Evolutionary conservation across 2,329 filamentous ascomycete genomes (phyloP), one percentile per base, ranked within the genome.

Genomic region (Kalmusia sp.): DNA sequence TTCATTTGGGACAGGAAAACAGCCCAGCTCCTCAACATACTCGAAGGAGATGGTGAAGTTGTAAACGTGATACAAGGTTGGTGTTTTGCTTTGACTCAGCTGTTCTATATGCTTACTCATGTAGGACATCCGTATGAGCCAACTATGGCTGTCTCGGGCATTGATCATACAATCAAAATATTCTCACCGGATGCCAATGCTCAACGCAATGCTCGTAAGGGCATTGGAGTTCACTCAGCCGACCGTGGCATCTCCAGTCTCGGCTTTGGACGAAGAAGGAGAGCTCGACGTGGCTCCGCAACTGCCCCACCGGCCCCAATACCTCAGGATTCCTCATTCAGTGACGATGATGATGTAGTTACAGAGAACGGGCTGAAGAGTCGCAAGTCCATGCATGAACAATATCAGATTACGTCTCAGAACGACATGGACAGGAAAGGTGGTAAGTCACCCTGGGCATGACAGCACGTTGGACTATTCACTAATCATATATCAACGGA

Each of bases 1-100:
- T 89, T 89, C 69, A 87, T 89, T 47, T 89, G 86, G 87, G 85
- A 89, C 61, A 80, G 82, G 50, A 85, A 86, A 62, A 86, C 84
- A 4, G 76, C 78, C 15, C 76, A 84, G 51, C 72, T 89, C 43
- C 77, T 88, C 44, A 88, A 88, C 63, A 86, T 89, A 14, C 76
- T 89, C 6, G 82, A 87, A 67, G 87, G 84, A 1, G 87, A 89
- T 65, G 83, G 83, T 21, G 87, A 89, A 57, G 84, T 88, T n/a
- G 87, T 89, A 51, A 89, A 89, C 62, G 87, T 89, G 14, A 77
- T 88, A 12, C 84, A 87, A 79, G 84, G 83, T 81, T 67, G 43
- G 70, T 49, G 6, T 9, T 11, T 24, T 33, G n/a, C 15, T 4
- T 35, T 2, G 3, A 3, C 21, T 24, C 14, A 8, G 6, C 37